Base-by-base conservation (phyloP, 179 eudicot genomes). In the Silene coronaria region DNA sequence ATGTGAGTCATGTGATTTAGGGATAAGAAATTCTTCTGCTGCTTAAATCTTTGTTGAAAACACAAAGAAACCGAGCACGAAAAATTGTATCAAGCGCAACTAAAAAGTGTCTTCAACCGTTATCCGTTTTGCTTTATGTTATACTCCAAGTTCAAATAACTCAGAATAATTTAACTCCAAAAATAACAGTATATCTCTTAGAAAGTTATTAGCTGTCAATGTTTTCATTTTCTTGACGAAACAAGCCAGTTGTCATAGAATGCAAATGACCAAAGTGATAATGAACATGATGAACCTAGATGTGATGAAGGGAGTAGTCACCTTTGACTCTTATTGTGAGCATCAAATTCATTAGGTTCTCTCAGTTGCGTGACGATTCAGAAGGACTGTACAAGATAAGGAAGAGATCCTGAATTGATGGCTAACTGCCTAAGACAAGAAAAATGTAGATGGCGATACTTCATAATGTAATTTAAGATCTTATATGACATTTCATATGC, bases 21-120 rank as follows among this genome's bases (percentile, higher is more conserved):
- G 51, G 64, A 71, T 61, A 70, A 62, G 63, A 71, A 77, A 77
- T 71, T 75, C 75, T 71, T 17, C 17, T 70, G 51, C 58, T 48
- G 14, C 70, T 62, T 63, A 30, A 14, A 42, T 42, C 14, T 42
- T 10, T 42, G 13, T 0, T 42, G 48, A 42, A 42, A 53, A 17
- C 3, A 14, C 58, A 16, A 5, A 17, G 58, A 53, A 53, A 53
- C 58, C 58, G 58, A 17, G n/a, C 2, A 53, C 17, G n/a, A n/a
- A 53, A 53, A 53, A 51, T 53, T 53, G 21, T 21, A 53, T 24
- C 21, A 32, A 32, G 9, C 45, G 2, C 45, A 9, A 38, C 7
- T 38, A 38, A 38, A 28, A 1, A 28, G n/a, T 28, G 32, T 28
- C 32, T 28, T 28, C 3, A 28, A 28, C 32, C 32, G 32, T 3